Percentiles rank a stretch among this genome's conserved stretches.
phyloP scores from a whole-genome alignment of 2,329 filamentous ascomycete genomes.

The Neoscytalidium dimidiatum region DNA sequence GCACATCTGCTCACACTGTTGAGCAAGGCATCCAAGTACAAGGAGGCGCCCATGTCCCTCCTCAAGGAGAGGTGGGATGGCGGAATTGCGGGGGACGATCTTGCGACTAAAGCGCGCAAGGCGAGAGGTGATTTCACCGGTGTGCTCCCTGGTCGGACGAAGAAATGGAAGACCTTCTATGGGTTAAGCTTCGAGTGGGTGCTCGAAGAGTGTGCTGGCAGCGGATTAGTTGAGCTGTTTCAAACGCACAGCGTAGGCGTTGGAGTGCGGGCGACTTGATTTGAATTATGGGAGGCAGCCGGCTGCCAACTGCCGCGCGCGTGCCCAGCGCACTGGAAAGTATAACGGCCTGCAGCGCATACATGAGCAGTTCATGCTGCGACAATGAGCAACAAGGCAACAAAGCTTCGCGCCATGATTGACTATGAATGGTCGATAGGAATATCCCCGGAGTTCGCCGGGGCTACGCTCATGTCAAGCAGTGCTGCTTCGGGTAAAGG shows the following conservation, averaged over 20 bases:
- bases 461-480: not conserved
- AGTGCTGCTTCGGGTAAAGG: not conserved
- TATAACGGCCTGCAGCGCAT: not conserved
- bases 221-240: constrained; percentile 72
- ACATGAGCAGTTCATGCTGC: not conserved
- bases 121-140: constrained; percentile 59
- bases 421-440: not conserved
- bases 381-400: not conserved
- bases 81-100: constrained; percentile 54
- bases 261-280: constrained; percentile 51
- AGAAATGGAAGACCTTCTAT: constrained; percentile 70
- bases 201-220: constrained; percentile 68
- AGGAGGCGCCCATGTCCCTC: constrained; percentile 63
- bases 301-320: not conserved
- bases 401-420: not conserved
- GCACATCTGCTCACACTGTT: constrained; percentile 63
- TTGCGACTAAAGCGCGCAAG: constrained; percentile 50
- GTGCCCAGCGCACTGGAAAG: not conserved
- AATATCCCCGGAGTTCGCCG: not conserved
- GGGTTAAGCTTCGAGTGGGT: constrained; percentile 73
- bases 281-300: not conserved
- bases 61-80: constrained; percentile 73
- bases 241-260: constrained; percentile 73
- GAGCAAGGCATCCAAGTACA: constrained; percentile 57
- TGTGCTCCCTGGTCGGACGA: constrained; percentile 62